phyloP scores from a whole-genome alignment of 768 basidiomycete genomes.

The Tricholoma furcatifolium region DNA sequence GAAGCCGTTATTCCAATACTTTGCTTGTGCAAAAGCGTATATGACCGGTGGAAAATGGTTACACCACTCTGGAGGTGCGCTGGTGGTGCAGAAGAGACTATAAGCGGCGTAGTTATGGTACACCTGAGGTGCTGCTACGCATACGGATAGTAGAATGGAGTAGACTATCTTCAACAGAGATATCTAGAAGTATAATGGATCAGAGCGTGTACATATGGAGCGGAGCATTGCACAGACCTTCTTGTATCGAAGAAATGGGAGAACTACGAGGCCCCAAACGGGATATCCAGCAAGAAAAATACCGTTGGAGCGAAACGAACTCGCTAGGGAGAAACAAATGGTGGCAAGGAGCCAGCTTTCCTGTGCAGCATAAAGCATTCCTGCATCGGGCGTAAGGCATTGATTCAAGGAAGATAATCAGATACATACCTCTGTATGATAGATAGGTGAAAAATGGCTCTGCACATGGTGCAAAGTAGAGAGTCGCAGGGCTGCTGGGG shows the following conservation, averaged over 20 bases:
- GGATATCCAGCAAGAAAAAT: slow-evolving; percentile 76
- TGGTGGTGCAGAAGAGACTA: slow-evolving; percentile 55
- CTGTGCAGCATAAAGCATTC: slow-evolving; percentile 57
- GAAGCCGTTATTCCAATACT: slow-evolving; percentile 88
- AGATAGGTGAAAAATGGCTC: slow-evolving; percentile 87
- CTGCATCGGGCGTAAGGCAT: slow-evolving; percentile 26
- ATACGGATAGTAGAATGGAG: slow-evolving; percentile 38
- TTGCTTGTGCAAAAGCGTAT: slow-evolving; percentile 77
- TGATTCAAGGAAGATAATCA: background rate
- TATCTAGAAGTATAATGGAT: slow-evolving; percentile 28
- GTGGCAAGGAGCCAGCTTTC: slow-evolving; percentile 55
- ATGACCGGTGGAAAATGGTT: slow-evolving; percentile 55
- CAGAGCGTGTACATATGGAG: background rate
- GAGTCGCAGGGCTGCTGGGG: slow-evolving; percentile 75
- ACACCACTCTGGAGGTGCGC: slow-evolving; percentile 62
- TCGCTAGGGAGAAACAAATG: slow-evolving; percentile 61
- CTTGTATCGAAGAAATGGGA: slow-evolving; percentile 43
- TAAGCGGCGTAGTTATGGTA: slow-evolving; percentile 72
- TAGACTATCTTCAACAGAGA: slow-evolving; percentile 29
- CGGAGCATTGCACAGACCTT: slow-evolving; percentile 26
- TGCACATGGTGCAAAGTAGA: slow-evolving; percentile 70
- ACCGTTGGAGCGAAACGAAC: slow-evolving; percentile 75
- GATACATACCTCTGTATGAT: slow-evolving; percentile 64
- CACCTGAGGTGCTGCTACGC: slow-evolving; percentile 66
- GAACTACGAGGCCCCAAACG: slow-evolving; percentile 65